These are phyloP conservation scores for Saturnispora quitensis DNA, from an alignment of 805 yeast species.

Conservation along the genomic window DNA sequence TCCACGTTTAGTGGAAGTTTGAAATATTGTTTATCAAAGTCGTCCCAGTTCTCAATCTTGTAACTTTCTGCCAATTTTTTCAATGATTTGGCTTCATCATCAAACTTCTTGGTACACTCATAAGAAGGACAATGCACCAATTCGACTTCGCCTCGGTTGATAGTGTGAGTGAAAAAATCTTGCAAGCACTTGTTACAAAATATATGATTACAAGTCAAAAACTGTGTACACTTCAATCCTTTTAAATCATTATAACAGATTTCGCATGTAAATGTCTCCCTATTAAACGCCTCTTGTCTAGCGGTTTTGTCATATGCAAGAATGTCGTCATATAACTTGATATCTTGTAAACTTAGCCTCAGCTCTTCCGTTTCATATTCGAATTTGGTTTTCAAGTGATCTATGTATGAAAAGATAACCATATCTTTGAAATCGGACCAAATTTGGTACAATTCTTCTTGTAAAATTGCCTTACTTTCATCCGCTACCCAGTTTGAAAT, in stretches of 20 bases:
- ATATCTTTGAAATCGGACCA: slow-evolving; percentile 9
- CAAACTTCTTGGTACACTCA: slow-evolving; percentile 29
- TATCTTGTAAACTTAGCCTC: slow-evolving; percentile 22
- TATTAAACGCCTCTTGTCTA: slow-evolving; percentile 24
- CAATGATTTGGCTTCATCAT: slow-evolving; percentile 16
- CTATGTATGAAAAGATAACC: slow-evolving; percentile 10
- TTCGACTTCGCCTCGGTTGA: slow-evolving; percentile 39
- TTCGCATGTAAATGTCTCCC: slow-evolving; percentile 39
- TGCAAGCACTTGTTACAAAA: slow-evolving; percentile 40
- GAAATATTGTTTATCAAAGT: slow-evolving; percentile 32
- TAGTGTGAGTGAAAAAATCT: slow-evolving; percentile 34
- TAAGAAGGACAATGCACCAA: slow-evolving; percentile 52
- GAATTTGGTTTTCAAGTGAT: slow-evolving; percentile 10
- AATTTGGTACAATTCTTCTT: neutral
- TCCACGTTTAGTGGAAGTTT: slow-evolving; percentile 31
- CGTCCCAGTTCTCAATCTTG: slow-evolving; percentile 18
- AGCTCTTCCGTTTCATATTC: slow-evolving; percentile 13
- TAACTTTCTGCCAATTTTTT: slow-evolving; percentile 6
- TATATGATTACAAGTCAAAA: slow-evolving; percentile 39
- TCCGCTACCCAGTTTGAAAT: slow-evolving; percentile 27
- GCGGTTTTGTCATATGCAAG: slow-evolving; percentile 14
- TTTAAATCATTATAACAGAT: slow-evolving; percentile 44
- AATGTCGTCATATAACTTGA: slow-evolving; percentile 9
- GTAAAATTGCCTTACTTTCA: neutral
- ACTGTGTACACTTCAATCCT: slow-evolving; percentile 32